Percentiles rank a stretch among this genome's conserved stretches.
Conservation (phyloP, 768 basidiomycete species). For the Boletellus emodensis region DNA sequence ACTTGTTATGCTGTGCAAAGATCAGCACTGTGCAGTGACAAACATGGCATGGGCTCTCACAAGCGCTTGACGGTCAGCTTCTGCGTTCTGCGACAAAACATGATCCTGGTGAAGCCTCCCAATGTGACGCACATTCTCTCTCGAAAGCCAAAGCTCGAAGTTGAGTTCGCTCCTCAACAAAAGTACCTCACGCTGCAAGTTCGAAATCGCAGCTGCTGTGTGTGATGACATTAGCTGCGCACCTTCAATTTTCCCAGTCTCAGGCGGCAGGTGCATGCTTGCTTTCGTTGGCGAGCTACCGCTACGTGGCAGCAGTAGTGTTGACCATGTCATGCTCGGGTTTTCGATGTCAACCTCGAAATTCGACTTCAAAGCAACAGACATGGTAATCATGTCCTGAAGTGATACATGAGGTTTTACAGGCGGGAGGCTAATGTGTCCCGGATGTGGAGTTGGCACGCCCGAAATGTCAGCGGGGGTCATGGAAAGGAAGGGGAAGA, state of each 20-base stretch:
- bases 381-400: slow-evolving; percentile 71
- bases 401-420: slow-evolving; percentile 48
- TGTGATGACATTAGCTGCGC: slow-evolving; percentile 37
- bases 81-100: slow-evolving; percentile 67
- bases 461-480: slow-evolving; percentile 23
- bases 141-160: slow-evolving; percentile 79
- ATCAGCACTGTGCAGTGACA: slow-evolving; percentile 6
- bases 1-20: slow-evolving; percentile 64
- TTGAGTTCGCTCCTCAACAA: slow-evolving; percentile 78
- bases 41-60: slow-evolving; percentile 40
- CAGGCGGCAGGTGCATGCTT: slow-evolving; percentile 15
- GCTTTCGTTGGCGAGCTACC: slow-evolving; percentile 26
- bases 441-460: slow-evolving; percentile 30
- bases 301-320: slow-evolving; percentile 38
- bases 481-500: neutral
- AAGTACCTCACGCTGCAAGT: slow-evolving; percentile 71
- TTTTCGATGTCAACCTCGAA: slow-evolving; percentile 58
- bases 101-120: slow-evolving; percentile 75
- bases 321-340: slow-evolving; percentile 49
- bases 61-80: slow-evolving; percentile 77
- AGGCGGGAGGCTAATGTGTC: slow-evolving; percentile 33
- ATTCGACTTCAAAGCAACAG: slow-evolving; percentile 69
- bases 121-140: slow-evolving; percentile 79
- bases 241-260: slow-evolving; percentile 8
- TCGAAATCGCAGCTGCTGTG: slow-evolving; percentile 62